Base-by-base conservation (phyloP, 2,329 filamentous ascomycete species). In the Beauveria brongniartii region DNA sequence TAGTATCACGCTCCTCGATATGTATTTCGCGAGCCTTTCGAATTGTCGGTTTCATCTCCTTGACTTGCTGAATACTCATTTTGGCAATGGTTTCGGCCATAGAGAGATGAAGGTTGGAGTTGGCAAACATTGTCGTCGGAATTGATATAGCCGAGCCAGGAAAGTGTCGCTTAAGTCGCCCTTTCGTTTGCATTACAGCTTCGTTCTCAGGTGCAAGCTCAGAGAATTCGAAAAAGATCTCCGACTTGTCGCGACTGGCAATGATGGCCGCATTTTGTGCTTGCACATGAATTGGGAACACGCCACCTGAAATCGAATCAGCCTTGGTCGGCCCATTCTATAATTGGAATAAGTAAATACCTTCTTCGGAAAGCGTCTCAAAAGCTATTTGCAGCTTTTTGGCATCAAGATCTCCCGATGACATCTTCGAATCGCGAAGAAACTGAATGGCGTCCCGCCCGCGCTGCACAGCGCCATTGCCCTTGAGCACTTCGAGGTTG, bases 221-320 rank as follows among this genome's bases (percentile, higher is more conserved):
- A 10, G 20, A 57, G 14, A 52, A 41, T 9, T 60, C 50, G 14
- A 60, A 30, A 34, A 22, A 22, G 1, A 60, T 22, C 14, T 28
- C 37, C 2, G 40, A 9, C 3, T 18, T 10, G 14, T 16, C 22
- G 22, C 58, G 58, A 34, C 12, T 48, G 28, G 22, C 58, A 20
- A 47, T 26, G 16, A 60, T 54, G 16, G 28, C 50, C 3, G 58
- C 50, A n/a, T 60, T 60, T 48, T 60, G 50, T 2, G 50, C 58
- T n/a, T 16, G 8, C 4, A 60, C 50, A 30, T 60, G 50, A 16
- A 60, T 41, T 6, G 50, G 43, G n/a, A 28, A 8, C 20, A 20
- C 2, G 9, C 58, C 58, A 18, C 10, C 58, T 60, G 20, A 9
- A 6, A 16, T 14, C 5, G 7, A 0, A 40, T 59, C 40, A 59